A percentile compares a stretch with the other conserved stretches of the same genome.
Evolutionary conservation across 192 early-diverging fungal genomes (phyloP).

Genomic region (Podila epigama): DNA sequence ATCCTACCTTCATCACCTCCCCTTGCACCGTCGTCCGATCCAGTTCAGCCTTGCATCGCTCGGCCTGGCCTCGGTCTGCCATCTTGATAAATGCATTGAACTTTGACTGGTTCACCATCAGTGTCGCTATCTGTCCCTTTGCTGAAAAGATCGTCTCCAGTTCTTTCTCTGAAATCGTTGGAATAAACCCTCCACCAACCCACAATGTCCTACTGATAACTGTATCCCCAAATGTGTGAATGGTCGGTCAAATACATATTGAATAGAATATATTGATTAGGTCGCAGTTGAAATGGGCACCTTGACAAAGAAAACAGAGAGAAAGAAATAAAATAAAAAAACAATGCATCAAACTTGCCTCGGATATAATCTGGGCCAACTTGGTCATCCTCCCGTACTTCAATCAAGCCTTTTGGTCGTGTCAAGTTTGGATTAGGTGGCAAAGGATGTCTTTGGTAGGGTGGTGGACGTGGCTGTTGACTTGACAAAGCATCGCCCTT

Average conservation of each 20-base stretch:
- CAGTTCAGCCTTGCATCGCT: slow-evolving; percentile 33
- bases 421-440: neutral
- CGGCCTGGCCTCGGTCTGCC: slow-evolving; percentile 40
- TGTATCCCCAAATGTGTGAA: neutral
- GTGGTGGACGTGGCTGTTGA: neutral
- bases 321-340: neutral
- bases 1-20: slow-evolving; percentile 51
- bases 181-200: slow-evolving; percentile 48
- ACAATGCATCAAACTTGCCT: slow-evolving; percentile 31
- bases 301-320: too few relatives aligned
- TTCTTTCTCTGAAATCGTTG: slow-evolving; percentile 26
- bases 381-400: slow-evolving; percentile 25
- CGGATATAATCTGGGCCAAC: slow-evolving; percentile 27
- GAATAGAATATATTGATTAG: too few relatives aligned
- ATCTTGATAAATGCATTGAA: slow-evolving; percentile 57
- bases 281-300: too few relatives aligned
- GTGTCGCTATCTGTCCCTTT: slow-evolving; percentile 39
- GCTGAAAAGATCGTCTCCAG: slow-evolving; percentile 46
- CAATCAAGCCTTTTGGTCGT: neutral
- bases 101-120: slow-evolving; percentile 54
- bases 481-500: neutral
- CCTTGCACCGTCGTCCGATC: slow-evolving; percentile 25
- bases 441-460: neutral
- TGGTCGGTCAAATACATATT: too few relatives aligned
- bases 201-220: slow-evolving; percentile 54